Percentiles rank a stretch among this genome's conserved stretches.
These are phyloP conservation scores for Capsicum pubescens DNA, from an alignment of 257 asterid genomes.

Conservation along the genomic window DNA sequence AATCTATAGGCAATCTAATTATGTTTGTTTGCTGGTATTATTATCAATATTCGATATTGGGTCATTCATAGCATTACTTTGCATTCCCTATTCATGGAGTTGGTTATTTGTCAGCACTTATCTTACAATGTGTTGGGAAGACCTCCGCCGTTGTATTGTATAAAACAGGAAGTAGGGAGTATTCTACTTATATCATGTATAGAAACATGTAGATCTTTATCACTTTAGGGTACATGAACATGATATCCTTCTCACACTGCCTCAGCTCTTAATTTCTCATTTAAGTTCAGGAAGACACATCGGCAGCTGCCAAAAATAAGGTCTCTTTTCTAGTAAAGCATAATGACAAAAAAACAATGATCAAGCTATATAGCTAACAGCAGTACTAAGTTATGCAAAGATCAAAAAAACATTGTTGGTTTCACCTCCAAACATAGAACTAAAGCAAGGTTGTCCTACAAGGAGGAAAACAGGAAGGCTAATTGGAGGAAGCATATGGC, in stretches of 20 bases:
- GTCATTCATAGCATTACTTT: background rate
- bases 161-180: background rate
- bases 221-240: background rate
- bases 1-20: background rate
- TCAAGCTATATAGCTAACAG: background rate
- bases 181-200: background rate
- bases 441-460: background rate
- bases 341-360: background rate
- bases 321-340: background rate
- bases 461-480: background rate
- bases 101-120: background rate
- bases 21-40: background rate
- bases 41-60: background rate
- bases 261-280: background rate
- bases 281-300: conserved; percentile 11
- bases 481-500: background rate
- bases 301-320: conserved; percentile 7
- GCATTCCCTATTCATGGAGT: conserved; percentile 1
- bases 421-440: conserved; percentile 18
- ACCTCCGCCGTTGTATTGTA: background rate
- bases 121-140: background rate
- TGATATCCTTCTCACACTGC: background rate
- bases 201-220: conserved; percentile 13
- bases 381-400: background rate
- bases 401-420: background rate